Percentiles rank a stretch among this genome's conserved stretches.
Conservation (phyloP, 1,139 yeast genomes). For the Yamadazyma kanchanaburiensis region DNA sequence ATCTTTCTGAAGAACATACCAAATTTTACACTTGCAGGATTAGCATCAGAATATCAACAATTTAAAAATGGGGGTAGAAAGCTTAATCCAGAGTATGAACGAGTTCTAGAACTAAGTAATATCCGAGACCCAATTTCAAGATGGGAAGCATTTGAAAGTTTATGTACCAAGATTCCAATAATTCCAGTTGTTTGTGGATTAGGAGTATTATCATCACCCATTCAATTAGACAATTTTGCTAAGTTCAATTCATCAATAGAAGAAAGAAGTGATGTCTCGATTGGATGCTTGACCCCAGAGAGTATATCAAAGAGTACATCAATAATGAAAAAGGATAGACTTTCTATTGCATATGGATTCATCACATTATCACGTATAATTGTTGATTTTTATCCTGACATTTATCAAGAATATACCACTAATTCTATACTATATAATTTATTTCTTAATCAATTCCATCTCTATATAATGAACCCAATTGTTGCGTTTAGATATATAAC, state of each 20-base stretch:
- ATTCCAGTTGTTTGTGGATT: conserved; percentile 31
- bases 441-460: conserved; percentile 32
- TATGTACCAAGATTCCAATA: conserved; percentile 27
- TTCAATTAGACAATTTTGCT: conserved; percentile 32
- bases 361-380: conserved; percentile 23
- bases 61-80: conserved; percentile 2
- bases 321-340: conserved; percentile 18
- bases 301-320: conserved; percentile 8
- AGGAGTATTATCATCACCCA: conserved; percentile 30
- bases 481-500: conserved; percentile 32
- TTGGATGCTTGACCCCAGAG: conserved; percentile 12
- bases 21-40: conserved; percentile 17
- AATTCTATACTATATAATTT: conserved; percentile 16
- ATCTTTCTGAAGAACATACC: conserved; percentile 18
- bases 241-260: conserved; percentile 25
- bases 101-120: conserved; percentile 6
- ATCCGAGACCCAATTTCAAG: conserved; percentile 18
- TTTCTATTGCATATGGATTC: conserved; percentile 21
- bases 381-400: conserved; percentile 21
- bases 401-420: conserved; percentile 18
- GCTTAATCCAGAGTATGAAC: conserved; percentile 9
- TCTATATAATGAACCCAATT: conserved; percentile 36
- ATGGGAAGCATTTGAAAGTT: conserved; percentile 18
- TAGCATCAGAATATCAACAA: conserved; percentile 20
- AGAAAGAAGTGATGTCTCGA: conserved; percentile 20